phyloP scores from a whole-genome alignment of 2,329 filamentous ascomycete genomes.

The Bertia moriformis region DNA sequence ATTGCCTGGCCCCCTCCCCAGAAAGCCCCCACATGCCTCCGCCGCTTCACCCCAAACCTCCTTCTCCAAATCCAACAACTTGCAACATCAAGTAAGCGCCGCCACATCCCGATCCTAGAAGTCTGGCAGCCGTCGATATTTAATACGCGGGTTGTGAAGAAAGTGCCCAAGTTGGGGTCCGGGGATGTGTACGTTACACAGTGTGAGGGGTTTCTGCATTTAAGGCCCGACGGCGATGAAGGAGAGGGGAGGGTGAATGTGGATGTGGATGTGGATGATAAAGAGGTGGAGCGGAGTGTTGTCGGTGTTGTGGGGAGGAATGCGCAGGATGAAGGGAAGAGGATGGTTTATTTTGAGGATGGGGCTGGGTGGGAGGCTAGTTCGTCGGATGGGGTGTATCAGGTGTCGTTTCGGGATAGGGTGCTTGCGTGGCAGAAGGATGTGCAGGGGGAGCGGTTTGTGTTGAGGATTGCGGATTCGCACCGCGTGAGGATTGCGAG shows the following conservation, averaged over 20 bases:
- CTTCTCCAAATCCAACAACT: slow-evolving; percentile 1
- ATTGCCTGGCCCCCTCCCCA: too few species aligned
- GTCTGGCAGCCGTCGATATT: neutral
- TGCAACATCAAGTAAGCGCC: neutral
- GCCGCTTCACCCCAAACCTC: neutral
- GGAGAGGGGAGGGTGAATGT: neutral
- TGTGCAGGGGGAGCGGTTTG: too few species aligned
- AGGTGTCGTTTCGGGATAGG: too few species aligned
- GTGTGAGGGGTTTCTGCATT: neutral
- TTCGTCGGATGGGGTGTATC: too few species aligned
- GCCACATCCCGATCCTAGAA: neutral
- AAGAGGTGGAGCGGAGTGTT: neutral
- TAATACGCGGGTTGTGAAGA: neutral
- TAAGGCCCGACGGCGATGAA: neutral
- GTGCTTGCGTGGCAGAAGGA: too few species aligned
- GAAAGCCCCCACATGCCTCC: too few species aligned
- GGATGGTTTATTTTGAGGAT: neutral
- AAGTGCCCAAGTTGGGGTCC: neutral
- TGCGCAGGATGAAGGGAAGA: neutral
- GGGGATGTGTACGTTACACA: neutral
- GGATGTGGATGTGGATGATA: neutral
- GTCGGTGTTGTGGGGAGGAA: neutral
- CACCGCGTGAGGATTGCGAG: too few species aligned
- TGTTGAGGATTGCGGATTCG: neutral
- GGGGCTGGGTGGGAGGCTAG: too few species aligned